Base-by-base conservation (phyloP, 2,329 filamentous ascomycete genomes). In the Paramyrothecium roridum region DNA sequence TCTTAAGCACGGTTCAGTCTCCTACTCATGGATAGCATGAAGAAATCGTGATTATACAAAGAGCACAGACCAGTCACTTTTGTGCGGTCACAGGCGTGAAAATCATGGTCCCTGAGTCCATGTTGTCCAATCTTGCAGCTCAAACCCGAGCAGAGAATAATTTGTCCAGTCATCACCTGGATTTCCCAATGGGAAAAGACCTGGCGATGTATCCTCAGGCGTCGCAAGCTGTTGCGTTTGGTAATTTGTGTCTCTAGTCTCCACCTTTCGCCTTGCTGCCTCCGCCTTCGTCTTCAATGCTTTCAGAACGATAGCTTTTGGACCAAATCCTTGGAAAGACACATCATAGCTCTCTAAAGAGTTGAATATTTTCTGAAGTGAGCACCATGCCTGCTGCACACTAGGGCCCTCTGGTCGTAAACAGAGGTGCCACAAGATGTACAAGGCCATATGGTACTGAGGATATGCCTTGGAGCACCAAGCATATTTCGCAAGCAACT, bases 401-500 rank as follows among this genome's bases (percentile, higher is more conserved):
- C 59, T 62, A 2, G 58, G 56, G 1, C 68, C 70, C 0, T 60
- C 57, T 0, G 73, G 74, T 55, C 60, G 64, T 7, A 75, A 63
- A 54, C 71, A 72, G 17, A 76, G 59, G 54, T 74, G 66, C 72
- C 74, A 76, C 8, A 76, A 61, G 2, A 70, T 56, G 55, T 74
- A 75, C 7, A 73, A 70, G 3, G 71, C 54, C 8, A 69, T 59
- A 50, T 75, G 67, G 40, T 70, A 74, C 57, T 73, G 72, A 2
- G 70, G 68, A 45, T 67, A 75, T 10, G 66, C 67, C n/a, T 66
- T 65, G 16, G 58, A 59, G 0, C 67, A 51, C 73, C 73, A 76
- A 33, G 62, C 62, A 43, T 62, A 73, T 48, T 69, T 63, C 22
- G 57, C 63, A 20, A 74, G 58, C 20, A 74, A 54, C 37, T 43